These are phyloP conservation scores for Vitis hybrid DNA, from an alignment of 177 flowering plant species.

Conservation along the genomic window DNA sequence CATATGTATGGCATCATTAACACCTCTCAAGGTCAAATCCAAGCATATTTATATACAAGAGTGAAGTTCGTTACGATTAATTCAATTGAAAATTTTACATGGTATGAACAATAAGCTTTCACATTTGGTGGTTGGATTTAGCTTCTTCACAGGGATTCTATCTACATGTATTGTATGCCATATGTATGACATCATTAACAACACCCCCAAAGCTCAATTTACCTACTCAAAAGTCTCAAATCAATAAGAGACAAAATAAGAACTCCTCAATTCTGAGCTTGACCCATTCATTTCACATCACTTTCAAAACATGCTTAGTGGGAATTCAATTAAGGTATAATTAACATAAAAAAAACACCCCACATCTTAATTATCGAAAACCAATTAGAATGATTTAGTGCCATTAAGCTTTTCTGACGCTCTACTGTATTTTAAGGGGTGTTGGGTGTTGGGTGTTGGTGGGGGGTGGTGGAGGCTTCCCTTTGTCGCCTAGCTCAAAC, in stretches of 20 bases:
- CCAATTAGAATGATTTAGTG: conserved; percentile 5
- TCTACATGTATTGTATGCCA: neutral
- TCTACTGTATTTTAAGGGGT: conserved; percentile 8
- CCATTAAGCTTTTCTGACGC: conserved; percentile 14
- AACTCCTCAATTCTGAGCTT: conserved; percentile 13
- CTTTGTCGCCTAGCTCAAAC: conserved; percentile 28
- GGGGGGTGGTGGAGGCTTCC: conserved; percentile 27
- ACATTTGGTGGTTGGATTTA: no score
- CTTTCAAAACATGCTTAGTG: conserved; percentile 16
- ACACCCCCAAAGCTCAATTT: neutral
- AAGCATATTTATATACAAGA: no score
- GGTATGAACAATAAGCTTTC: no score
- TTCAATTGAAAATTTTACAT: no score
- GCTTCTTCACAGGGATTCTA: neutral
- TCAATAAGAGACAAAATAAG: neutral
- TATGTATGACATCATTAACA: neutral
- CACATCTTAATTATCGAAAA: conserved; percentile 5
- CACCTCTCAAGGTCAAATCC: no score
- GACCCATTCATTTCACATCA: conserved; percentile 17
- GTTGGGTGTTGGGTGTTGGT: conserved; percentile 20
- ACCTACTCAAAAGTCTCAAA: neutral
- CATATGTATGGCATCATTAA: no score
- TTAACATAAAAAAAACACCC: conserved; percentile 9
- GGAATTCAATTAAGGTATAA: conserved; percentile 14
- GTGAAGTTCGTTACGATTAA: no score